phyloP scores from a whole-genome alignment of 805 yeast genomes.

The Wickerhamomyces pijperi region DNA sequence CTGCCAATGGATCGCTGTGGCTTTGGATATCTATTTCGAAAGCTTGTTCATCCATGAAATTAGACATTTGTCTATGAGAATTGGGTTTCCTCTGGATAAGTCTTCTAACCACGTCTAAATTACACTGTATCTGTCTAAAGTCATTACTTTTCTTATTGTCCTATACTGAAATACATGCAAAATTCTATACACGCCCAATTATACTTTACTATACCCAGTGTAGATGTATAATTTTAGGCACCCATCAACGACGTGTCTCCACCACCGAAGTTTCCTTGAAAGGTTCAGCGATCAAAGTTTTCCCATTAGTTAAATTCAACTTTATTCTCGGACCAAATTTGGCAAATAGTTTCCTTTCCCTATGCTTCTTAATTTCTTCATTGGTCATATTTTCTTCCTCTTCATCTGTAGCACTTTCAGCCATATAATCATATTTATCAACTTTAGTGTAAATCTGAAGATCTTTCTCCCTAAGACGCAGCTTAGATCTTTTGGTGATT shows the following conservation, averaged over 20 bases:
- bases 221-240: too few species aligned
- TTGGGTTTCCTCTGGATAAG: constrained; percentile 1
- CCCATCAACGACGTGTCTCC: too few species aligned
- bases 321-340: constrained; percentile 17
- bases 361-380: constrained; percentile 9
- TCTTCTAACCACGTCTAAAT: background rate
- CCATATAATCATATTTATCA: constrained; percentile 14
- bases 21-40: constrained; percentile 8
- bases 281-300: constrained; percentile 16
- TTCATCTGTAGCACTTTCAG: constrained; percentile 19
- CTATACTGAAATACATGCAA: background rate
- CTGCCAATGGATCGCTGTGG: constrained; percentile 9
- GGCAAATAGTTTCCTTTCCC: constrained; percentile 4
- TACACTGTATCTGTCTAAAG: too few species aligned
- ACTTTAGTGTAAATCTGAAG: constrained; percentile 11
- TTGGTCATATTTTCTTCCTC: constrained; percentile 13
- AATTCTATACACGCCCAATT: too few species aligned
- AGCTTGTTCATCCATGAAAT: constrained; percentile 2
- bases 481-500: constrained; percentile 7
- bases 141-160: background rate
- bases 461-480: constrained; percentile 3
- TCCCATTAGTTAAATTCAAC: constrained; percentile 11
- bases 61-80: background rate
- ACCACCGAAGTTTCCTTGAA: constrained; percentile 13
- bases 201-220: too few species aligned